Percentiles rank a stretch among this genome's conserved stretches.
phyloP scores from a whole-genome alignment of 148 eudicot species.

The Heliosperma pusillum region DNA sequence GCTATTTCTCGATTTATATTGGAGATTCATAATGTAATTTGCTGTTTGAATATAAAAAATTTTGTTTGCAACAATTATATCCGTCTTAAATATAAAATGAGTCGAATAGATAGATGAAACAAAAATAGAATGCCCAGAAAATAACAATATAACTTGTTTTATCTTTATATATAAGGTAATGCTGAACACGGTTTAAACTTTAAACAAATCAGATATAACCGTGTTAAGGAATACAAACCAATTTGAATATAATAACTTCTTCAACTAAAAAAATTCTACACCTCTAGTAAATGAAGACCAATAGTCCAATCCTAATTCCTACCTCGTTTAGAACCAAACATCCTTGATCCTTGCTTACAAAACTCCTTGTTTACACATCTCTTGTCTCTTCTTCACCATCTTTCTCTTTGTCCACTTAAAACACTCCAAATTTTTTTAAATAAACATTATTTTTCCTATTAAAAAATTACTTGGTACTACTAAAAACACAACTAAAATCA shows the following conservation, averaged over 20 bases:
- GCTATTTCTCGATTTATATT: no score
- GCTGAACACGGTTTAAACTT: no score
- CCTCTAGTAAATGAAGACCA: slow-evolving; percentile 18
- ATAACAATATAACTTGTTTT: no score
- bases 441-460: not conserved
- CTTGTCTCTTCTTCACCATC: slow-evolving; percentile 20
- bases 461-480: no score
- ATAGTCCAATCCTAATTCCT: not conserved
- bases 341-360: slow-evolving; percentile 12
- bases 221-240: no score
- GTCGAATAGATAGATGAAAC: not conserved
- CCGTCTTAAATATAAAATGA: no score
- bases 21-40: no score
- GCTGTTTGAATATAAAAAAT: no score
- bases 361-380: slow-evolving; percentile 13
- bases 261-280: not conserved
- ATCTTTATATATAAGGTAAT: no score
- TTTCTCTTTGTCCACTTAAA: slow-evolving; percentile 28
- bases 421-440: slow-evolving; percentile 4
- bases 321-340: slow-evolving; percentile 24
- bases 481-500: not conserved
- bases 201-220: no score
- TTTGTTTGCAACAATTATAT: no score
- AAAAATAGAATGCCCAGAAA: no score
- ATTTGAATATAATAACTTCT: not conserved